Evolutionary conservation across 495 filamentous ascomycete genomes (phyloP).

Genomic region (Aspergillus nanangensis): DNA sequence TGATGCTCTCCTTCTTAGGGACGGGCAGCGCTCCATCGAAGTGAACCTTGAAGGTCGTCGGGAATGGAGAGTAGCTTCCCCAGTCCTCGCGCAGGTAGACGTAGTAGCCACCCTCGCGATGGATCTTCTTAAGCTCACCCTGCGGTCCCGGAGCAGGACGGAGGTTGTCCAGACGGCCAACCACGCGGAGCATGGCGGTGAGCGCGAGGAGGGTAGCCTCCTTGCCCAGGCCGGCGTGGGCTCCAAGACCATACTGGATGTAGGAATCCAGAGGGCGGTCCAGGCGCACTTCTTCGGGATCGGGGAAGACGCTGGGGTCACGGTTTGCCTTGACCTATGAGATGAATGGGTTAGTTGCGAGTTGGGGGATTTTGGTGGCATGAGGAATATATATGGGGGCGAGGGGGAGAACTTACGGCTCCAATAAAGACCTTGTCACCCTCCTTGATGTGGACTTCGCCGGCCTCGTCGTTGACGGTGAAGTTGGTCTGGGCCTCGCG

Average conservation of each 20-base stretch:
- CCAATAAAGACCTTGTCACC: conserved; percentile 51
- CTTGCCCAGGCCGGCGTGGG: conserved; percentile 58
- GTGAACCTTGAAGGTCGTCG: conserved; percentile 49
- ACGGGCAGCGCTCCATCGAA: conserved; percentile 36
- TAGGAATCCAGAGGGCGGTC: conserved; percentile 65
- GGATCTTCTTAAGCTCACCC: conserved; percentile 71
- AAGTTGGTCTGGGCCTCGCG: conserved; percentile 40
- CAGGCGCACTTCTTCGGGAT: conserved; percentile 60
- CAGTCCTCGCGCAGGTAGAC: conserved; percentile 73
- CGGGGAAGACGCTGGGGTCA: conserved; percentile 63
- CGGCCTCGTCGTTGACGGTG: conserved; percentile 48
- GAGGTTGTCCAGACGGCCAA: conserved; percentile 54
- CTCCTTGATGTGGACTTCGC: conserved; percentile 43
- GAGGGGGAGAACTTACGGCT: conserved; percentile 28
- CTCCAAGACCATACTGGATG: conserved; percentile 60
- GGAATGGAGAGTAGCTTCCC: conserved; percentile 68
- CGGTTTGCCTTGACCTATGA: conserved; percentile 45
- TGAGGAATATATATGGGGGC: no score
- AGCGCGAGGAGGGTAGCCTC: conserved; percentile 60
- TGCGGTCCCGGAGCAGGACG: conserved; percentile 63
- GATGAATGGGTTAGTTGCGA: conserved; percentile 7
- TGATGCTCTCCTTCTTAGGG: conserved; percentile 10
- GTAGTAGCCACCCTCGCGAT: conserved; percentile 53
- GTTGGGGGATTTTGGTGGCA: no score
- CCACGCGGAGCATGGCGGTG: conserved; percentile 59